phyloP scores from a whole-genome alignment of 108 stramenopile species.

The Skeletonema menzelii region DNA sequence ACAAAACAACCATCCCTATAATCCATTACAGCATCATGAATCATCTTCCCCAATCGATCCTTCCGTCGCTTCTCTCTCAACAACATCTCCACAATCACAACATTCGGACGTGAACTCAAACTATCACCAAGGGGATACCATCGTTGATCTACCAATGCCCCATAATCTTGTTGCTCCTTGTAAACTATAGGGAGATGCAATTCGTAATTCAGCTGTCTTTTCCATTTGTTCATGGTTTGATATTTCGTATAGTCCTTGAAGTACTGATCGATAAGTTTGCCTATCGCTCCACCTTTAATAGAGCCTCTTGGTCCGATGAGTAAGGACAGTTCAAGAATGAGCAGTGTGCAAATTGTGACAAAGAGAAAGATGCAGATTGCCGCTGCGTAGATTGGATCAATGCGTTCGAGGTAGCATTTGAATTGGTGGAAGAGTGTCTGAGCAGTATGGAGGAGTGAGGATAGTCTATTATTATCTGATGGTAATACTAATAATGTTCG shows the following conservation, averaged over 20 bases:
- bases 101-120: constrained; percentile 27
- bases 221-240: constrained; percentile 41
- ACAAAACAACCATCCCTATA: not conserved
- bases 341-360: not conserved
- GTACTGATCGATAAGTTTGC: constrained; percentile 28
- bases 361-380: not conserved
- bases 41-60: constrained; percentile 8
- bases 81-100: constrained; percentile 40
- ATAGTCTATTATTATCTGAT: not conserved
- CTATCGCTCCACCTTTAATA: constrained; percentile 33
- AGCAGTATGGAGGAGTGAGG: not conserved
- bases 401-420: not conserved
- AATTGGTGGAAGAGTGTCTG: not conserved
- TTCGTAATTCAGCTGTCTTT: constrained; percentile 19
- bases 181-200: constrained; percentile 30
- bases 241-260: constrained; percentile 35
- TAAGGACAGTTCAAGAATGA: not conserved
- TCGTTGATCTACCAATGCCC: constrained; percentile 16
- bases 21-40: constrained; percentile 10
- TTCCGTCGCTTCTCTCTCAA: constrained; percentile 29
- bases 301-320: constrained; percentile 32
- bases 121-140: constrained; percentile 24
- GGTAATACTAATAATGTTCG: too few species aligned
- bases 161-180: constrained; percentile 22
- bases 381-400: not conserved